A percentile compares a stretch with the other conserved stretches of the same genome.
These are phyloP conservation scores for Acer yangbiense DNA, from an alignment of 345 rosid species.

Conservation along the genomic window DNA sequence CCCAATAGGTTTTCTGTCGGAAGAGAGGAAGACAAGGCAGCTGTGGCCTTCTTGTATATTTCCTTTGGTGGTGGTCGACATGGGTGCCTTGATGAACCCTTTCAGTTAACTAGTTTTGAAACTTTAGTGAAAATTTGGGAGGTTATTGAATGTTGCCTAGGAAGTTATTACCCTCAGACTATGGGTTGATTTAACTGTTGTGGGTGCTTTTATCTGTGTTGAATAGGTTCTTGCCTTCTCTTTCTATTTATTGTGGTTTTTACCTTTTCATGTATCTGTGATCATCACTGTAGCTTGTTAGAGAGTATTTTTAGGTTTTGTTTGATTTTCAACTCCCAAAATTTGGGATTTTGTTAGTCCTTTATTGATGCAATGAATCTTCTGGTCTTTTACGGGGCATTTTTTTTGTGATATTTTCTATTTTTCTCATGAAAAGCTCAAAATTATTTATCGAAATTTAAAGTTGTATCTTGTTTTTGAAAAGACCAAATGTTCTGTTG, in stretches of 20 bases:
- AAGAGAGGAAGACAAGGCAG: slow-evolving; percentile 92
- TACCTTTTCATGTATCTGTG: background rate
- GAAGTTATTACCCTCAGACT: background rate
- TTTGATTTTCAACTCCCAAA: background rate
- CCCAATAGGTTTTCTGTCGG: slow-evolving; percentile 82
- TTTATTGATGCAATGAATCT: no score
- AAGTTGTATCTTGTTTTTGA: no score
- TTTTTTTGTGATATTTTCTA: no score
- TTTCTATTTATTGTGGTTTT: background rate
- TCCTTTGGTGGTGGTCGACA: slow-evolving; percentile 98
- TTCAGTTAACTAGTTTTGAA: slow-evolving; percentile 25
- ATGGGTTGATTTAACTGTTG: background rate
- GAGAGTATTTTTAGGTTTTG: background rate
- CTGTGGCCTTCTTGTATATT: slow-evolving; percentile 89
- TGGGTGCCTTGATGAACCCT: slow-evolving; percentile 97
- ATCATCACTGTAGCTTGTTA: no score
- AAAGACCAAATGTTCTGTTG: no score
- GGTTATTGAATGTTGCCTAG: background rate
- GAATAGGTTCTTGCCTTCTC: slow-evolving; percentile 6
- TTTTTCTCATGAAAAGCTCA: no score
- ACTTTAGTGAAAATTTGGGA: slow-evolving; percentile 4
- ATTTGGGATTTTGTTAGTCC: background rate
- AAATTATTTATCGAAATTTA: no score
- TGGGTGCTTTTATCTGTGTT: slow-evolving; percentile 1
- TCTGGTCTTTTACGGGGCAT: no score